phyloP scores from a whole-genome alignment of 192 early-diverging fungal genomes.

The Coemansia sp. region DNA sequence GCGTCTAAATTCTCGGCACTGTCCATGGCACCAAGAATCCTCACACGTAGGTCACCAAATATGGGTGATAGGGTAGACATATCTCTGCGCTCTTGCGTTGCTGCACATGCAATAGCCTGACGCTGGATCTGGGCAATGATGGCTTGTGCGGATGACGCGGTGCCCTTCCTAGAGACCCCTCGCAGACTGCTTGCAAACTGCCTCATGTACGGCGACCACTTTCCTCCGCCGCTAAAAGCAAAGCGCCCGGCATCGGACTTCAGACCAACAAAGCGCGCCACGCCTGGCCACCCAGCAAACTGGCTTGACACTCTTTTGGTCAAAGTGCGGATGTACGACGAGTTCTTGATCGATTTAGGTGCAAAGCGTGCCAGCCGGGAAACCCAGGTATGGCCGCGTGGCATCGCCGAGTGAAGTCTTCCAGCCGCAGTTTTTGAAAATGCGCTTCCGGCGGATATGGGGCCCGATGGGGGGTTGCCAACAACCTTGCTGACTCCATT shows the following conservation, averaged over 20 bases:
- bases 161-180: conserved; percentile 10
- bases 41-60: conserved; percentile 10
- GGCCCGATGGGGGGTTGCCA: background rate
- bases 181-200: conserved; percentile 23
- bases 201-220: conserved; percentile 40
- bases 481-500: conserved; percentile 11
- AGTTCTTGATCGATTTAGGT: background rate
- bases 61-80: conserved; percentile 17
- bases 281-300: background rate
- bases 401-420: conserved; percentile 23
- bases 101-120: conserved; percentile 24
- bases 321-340: conserved; percentile 16
- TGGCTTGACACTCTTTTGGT: conserved; percentile 11
- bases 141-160: conserved; percentile 14
- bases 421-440: conserved; percentile 26
- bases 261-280: conserved; percentile 14
- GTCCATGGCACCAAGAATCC: background rate
- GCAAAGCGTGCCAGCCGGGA: conserved; percentile 15
- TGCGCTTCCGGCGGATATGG: background rate
- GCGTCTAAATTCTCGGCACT: background rate
- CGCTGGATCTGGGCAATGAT: conserved; percentile 43
- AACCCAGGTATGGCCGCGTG: conserved; percentile 21
- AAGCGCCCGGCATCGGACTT: conserved; percentile 4
- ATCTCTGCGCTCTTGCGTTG: conserved; percentile 41
- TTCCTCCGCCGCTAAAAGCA: conserved; percentile 44